These are phyloP conservation scores for Didymella glomerata DNA, from an alignment of 2,329 filamentous ascomycete genomes.

Conservation along the genomic window DNA sequence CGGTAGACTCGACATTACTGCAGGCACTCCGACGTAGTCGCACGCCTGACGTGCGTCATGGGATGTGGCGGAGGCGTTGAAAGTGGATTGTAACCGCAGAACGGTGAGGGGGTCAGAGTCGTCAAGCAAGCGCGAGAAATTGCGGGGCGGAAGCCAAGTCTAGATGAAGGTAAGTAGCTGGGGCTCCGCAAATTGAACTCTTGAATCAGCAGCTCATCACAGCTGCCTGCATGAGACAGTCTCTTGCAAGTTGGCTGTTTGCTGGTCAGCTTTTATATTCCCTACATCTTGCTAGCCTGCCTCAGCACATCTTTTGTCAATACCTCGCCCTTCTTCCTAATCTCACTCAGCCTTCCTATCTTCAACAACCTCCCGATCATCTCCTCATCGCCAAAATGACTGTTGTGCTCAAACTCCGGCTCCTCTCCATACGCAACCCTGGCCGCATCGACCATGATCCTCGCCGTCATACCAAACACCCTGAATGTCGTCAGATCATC, in stretches of 20 bases:
- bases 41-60: no score
- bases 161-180: no score
- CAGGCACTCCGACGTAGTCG: no score
- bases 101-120: no score
- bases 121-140: no score
- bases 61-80: no score
- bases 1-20: neutral
- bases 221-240: neutral
- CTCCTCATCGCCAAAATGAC: slow-evolving; percentile 71
- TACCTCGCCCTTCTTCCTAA: slow-evolving; percentile 61
- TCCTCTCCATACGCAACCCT: slow-evolving; percentile 82
- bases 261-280: neutral
- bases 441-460: slow-evolving; percentile 88
- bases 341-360: slow-evolving; percentile 64
- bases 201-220: no score
- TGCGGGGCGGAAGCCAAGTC: no score
- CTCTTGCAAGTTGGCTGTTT: neutral
- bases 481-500: slow-evolving; percentile 69
- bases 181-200: no score
- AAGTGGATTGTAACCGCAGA: no score
- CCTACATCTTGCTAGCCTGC: slow-evolving; percentile 58
- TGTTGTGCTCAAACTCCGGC: slow-evolving; percentile 82
- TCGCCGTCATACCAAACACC: slow-evolving; percentile 94
- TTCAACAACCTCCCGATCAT: slow-evolving; percentile 67
- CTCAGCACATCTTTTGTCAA: slow-evolving; percentile 61